Percentiles rank a stretch among this genome's conserved stretches.
phyloP scores from a whole-genome alignment of 805 yeast genomes.

The Candida pseudoglaebosa region DNA sequence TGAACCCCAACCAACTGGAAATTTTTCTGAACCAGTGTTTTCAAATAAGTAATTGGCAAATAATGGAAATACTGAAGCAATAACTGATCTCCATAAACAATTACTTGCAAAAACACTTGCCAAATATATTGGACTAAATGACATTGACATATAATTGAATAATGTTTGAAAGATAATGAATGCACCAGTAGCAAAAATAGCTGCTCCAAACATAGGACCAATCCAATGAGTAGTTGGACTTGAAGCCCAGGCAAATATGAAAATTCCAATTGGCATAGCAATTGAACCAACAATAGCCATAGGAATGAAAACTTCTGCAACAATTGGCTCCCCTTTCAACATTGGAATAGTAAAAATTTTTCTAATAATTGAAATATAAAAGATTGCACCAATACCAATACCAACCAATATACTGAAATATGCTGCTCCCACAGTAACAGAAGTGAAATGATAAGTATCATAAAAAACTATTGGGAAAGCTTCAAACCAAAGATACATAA shows the following conservation, averaged over 20 bases:
- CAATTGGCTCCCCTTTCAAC: constrained; percentile 20
- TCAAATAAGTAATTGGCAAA: constrained; percentile 58
- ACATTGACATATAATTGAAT: constrained; percentile 44
- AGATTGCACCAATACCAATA: constrained; percentile 31
- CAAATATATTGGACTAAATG: constrained; percentile 42
- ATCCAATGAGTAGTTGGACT: constrained; percentile 43
- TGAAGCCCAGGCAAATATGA: constrained; percentile 49
- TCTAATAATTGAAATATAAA: constrained; percentile 24
- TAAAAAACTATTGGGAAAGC: constrained; percentile 46
- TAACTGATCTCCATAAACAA: constrained; percentile 42
- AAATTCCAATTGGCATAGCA: constrained; percentile 37
- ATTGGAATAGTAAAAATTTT: constrained; percentile 17
- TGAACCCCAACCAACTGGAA: constrained; percentile 57
- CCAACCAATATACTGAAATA: constrained; percentile 49
- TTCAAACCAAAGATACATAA: constrained; percentile 55
- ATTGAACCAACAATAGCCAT: constrained; percentile 38
- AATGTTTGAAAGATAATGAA: constrained; percentile 47
- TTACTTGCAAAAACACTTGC: constrained; percentile 60
- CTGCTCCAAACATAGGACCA: constrained; percentile 40
- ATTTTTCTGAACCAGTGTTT: constrained; percentile 43
- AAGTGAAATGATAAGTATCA: constrained; percentile 43
- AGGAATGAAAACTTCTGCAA: constrained; percentile 39
- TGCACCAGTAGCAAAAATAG: constrained; percentile 34
- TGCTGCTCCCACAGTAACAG: constrained; percentile 45
- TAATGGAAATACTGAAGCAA: constrained; percentile 58